A percentile compares a stretch with the other conserved stretches of the same genome.
These are phyloP conservation scores for Aspergillus fijiensis DNA, from an alignment of 2,329 filamentous ascomycete genomes.

Conservation along the genomic window DNA sequence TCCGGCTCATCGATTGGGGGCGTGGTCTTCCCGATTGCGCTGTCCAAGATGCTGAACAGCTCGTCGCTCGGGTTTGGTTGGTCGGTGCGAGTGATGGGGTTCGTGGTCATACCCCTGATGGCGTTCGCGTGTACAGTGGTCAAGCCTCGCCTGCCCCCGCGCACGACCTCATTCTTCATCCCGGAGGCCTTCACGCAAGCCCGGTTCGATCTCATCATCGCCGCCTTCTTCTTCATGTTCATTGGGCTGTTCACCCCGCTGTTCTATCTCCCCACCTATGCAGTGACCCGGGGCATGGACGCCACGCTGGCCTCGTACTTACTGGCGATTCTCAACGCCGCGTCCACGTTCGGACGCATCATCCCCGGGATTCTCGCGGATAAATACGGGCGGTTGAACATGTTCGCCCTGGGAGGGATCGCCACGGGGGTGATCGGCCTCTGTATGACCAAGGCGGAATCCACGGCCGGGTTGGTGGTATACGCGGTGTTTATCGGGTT, in stretches of 20 bases:
- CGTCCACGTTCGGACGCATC: slow-evolving; percentile 35
- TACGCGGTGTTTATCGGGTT: slow-evolving; percentile 42
- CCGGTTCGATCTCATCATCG: slow-evolving; percentile 33
- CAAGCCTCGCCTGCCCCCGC: slow-evolving; percentile 18
- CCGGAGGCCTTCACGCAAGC: slow-evolving; percentile 39
- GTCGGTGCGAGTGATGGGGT: slow-evolving; percentile 55
- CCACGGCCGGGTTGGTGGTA: slow-evolving; percentile 28
- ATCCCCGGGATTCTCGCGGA: slow-evolving; percentile 36
- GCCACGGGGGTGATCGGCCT: slow-evolving; percentile 33
- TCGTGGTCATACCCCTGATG: slow-evolving; percentile 50
- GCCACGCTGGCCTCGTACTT: slow-evolving; percentile 29
- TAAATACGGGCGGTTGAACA: slow-evolving; percentile 37
- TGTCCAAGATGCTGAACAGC: slow-evolving; percentile 50
- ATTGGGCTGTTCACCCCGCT: slow-evolving; percentile 31
- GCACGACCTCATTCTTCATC: slow-evolving; percentile 9
- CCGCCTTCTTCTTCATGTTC: slow-evolving; percentile 23
- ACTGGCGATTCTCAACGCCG: slow-evolving; percentile 35
- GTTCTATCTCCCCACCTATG: slow-evolving; percentile 33
- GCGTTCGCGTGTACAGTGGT: slow-evolving; percentile 38
- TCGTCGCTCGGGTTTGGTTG: slow-evolving; percentile 51
- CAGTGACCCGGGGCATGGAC: slow-evolving; percentile 16
- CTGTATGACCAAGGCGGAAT: slow-evolving; percentile 29
- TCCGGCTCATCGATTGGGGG: slow-evolving; percentile 55
- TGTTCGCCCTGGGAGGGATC: slow-evolving; percentile 25
- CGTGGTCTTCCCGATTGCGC: slow-evolving; percentile 51